Evolutionary conservation across 2,329 filamentous ascomycete species (phyloP).

Genomic region (Ampelomyces quisqualis): DNA sequence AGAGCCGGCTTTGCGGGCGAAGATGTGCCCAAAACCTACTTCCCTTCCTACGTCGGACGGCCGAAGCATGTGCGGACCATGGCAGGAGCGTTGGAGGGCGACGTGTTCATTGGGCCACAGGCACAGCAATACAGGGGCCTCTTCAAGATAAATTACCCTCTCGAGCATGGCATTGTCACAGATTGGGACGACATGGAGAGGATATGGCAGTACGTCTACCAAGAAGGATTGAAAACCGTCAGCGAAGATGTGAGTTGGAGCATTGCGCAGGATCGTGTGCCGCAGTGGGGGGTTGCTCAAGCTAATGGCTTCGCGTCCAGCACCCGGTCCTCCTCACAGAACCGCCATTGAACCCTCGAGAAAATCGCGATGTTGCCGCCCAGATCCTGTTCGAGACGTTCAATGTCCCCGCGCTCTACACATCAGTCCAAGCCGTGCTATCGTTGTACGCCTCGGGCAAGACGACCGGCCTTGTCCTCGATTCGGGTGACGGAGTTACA

Average conservation of each 20-base stretch:
- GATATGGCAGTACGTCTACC: conserved; percentile 98
- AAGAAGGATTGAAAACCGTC: conserved; percentile 90
- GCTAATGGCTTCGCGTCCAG: conserved; percentile 47
- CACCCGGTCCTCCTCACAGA: conserved; percentile 96
- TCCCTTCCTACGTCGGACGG: conserved; percentile 93
- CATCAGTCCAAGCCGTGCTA: conserved; percentile 93
- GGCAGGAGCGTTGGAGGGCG: conserved; percentile 93
- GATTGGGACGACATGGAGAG: conserved; percentile 99
- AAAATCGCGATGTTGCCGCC: conserved; percentile 92
- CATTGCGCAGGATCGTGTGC: conserved; percentile 8
- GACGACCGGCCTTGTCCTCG: conserved; percentile 92
- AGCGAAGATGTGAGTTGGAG: conserved; percentile 77
- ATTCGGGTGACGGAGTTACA: conserved; percentile 93
- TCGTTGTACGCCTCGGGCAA: conserved; percentile 93
- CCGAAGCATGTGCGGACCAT: conserved; percentile 94
- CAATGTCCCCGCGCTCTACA: conserved; percentile 94
- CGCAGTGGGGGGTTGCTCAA: conserved; percentile 1
- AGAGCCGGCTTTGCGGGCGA: conserved; percentile 95
- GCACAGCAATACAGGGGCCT: conserved; percentile 88
- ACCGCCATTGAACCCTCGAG: conserved; percentile 89
- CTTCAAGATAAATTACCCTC: conserved; percentile 90
- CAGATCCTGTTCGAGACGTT: conserved; percentile 99
- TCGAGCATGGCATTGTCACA: conserved; percentile 97
- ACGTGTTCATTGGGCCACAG: conserved; percentile 93
- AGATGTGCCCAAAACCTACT: conserved; percentile 93